phyloP scores from a whole-genome alignment of 345 rosid species.

The Brassica juncea region DNA sequence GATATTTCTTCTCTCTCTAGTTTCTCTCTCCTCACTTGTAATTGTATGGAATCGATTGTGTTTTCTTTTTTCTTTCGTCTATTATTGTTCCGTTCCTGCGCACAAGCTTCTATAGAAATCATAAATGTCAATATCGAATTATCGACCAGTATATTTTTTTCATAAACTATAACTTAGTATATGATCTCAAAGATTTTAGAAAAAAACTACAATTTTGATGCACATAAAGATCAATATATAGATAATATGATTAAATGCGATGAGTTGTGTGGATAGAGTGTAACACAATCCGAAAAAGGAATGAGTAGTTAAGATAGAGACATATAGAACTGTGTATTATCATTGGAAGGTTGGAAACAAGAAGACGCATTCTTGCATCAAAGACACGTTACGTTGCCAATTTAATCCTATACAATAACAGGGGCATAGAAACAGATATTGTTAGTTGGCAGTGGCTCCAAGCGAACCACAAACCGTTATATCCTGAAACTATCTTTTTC shows the following conservation, averaged over 20 bases:
- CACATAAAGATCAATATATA: neutral
- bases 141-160: neutral
- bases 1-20: too few relatives aligned
- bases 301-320: conserved; percentile 32
- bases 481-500: conserved; percentile 12
- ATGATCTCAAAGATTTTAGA: neutral
- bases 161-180: neutral
- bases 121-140: neutral
- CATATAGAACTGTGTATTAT: conserved; percentile 26
- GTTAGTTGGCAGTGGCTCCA: conserved; percentile 46
- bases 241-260: conserved; percentile 17
- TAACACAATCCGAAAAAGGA: conserved; percentile 29
- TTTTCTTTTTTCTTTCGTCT: too few relatives aligned
- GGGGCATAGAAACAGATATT: conserved; percentile 21
- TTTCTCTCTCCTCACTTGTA: too few relatives aligned
- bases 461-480: conserved; percentile 39
- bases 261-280: conserved; percentile 36
- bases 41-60: too few relatives aligned
- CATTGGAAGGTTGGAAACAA: conserved; percentile 35
- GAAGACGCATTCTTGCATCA: conserved; percentile 42
- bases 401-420: conserved; percentile 16
- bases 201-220: neutral
- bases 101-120: too few relatives aligned
- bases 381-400: conserved; percentile 39
- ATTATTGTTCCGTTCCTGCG: too few relatives aligned